Conservation (phyloP, 208 protist genomes). For the Trypanosoma lewisi region DNA sequence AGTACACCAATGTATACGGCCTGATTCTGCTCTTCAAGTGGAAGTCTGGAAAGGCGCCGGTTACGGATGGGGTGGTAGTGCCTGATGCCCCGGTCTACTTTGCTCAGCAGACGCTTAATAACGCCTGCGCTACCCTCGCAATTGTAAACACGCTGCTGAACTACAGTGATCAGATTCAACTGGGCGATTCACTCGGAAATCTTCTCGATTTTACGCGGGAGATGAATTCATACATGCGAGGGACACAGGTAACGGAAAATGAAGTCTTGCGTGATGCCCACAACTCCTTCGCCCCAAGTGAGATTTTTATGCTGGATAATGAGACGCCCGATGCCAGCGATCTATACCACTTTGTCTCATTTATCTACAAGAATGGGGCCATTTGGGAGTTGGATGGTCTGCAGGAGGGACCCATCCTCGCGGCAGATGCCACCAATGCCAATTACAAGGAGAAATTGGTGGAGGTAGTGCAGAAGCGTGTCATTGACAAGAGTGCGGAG, state of each 20-base stretch:
- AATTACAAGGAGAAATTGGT: constrained; percentile 68
- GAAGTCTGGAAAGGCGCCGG: constrained; percentile 34
- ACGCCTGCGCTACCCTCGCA: constrained; percentile 98
- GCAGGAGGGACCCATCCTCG: constrained; percentile 88
- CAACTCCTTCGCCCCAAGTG: constrained; percentile 93
- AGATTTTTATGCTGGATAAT: constrained; percentile 34
- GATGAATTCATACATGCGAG: constrained; percentile 69
- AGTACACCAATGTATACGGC: constrained; percentile 86
- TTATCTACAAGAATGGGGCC: constrained; percentile 88
- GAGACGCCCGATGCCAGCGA: constrained; percentile 67
- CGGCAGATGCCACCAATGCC: constrained; percentile 54
- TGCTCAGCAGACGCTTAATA: constrained; percentile 94
- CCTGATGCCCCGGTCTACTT: constrained; percentile 91
- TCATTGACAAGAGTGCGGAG: constrained; percentile 59
- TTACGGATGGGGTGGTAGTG: constrained; percentile 28
- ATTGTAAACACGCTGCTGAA: constrained; percentile 97
- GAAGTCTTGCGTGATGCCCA: constrained; percentile 92
- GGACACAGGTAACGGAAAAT: constrained; percentile 63
- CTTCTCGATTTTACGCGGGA: constrained; percentile 71
- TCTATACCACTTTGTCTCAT: constrained; percentile 96
- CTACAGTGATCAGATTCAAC: constrained; percentile 66
- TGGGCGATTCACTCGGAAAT: constrained; percentile 89
- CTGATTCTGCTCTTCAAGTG: constrained; percentile 98
- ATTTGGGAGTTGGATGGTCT: constrained; percentile 99
- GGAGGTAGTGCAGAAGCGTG: constrained; percentile 86